These are phyloP conservation scores for Circinella minor DNA, from an alignment of 371 early-diverging fungal species.

Conservation along the genomic window DNA sequence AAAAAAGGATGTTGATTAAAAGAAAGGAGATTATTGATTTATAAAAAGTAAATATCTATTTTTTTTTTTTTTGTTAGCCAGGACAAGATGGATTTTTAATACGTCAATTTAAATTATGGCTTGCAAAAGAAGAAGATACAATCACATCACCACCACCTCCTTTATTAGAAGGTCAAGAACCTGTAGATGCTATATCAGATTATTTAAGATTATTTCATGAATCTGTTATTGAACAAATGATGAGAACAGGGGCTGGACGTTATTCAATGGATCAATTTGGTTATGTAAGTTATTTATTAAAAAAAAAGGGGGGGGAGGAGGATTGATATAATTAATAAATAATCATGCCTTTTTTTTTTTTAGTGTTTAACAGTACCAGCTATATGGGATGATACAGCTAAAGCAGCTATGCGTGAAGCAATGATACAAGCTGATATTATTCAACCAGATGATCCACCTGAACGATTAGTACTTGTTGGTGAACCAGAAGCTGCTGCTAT, in stretches of 20 bases:
- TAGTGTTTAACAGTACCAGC: constrained; percentile 56
- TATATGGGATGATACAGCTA: constrained; percentile 54
- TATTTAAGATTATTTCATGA: constrained; percentile 45
- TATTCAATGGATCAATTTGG: constrained; percentile 27
- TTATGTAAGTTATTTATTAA: constrained; percentile 21
- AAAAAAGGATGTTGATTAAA: not conserved
- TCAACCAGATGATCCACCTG: constrained; percentile 40
- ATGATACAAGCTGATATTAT: constrained; percentile 49
- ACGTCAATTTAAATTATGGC: constrained; percentile 53
- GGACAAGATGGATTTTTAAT: constrained; percentile 28
- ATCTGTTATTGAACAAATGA: constrained; percentile 41
- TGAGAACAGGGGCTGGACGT: constrained; percentile 23
- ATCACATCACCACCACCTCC: constrained; percentile 30
- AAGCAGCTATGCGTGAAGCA: constrained; percentile 50
- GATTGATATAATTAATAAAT: no score
- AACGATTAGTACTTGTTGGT: constrained; percentile 54
- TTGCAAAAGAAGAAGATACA: constrained; percentile 41
- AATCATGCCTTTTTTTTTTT: no score
- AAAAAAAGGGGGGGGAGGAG: no score
- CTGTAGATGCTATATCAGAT: constrained; percentile 39
- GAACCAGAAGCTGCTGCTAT: constrained; percentile 57
- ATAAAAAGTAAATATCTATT: not conserved
- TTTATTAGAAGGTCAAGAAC: constrained; percentile 23
- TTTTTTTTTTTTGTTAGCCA: constrained; percentile 11
- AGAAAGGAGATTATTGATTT: no score